Evolutionary conservation across 2,329 filamentous ascomycete species (phyloP).

Genomic region (Cryoendolithus antarcticus): DNA sequence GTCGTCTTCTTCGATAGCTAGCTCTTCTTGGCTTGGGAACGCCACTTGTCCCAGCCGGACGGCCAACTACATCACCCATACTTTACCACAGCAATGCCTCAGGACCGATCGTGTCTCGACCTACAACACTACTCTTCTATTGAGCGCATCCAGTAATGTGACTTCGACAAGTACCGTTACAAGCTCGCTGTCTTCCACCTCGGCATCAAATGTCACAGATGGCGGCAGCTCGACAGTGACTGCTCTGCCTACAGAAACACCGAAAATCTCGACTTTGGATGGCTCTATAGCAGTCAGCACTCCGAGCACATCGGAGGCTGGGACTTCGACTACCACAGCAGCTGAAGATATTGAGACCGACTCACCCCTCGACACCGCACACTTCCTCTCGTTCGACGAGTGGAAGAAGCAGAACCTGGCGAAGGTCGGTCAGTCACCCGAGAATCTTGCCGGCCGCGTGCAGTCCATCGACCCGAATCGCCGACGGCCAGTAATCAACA

Average conservation of each 20-base stretch:
- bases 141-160: not conserved
- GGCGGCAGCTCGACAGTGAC: not conserved
- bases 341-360: conserved; percentile 44
- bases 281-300: conserved; percentile 1
- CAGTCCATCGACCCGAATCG: conserved; percentile 30
- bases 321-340: not conserved
- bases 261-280: not conserved
- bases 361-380: conserved; percentile 57
- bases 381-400: conserved; percentile 94
- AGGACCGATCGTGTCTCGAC: conserved; percentile 42
- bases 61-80: conserved; percentile 73
- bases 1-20: not conserved
- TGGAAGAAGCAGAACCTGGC: conserved; percentile 93
- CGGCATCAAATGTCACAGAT: not conserved
- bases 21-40: not conserved
- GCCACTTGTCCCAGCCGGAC: conserved; percentile 43
- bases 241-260: not conserved
- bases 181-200: no score
- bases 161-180: not conserved
- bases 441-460: conserved; percentile 45
- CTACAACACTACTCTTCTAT: no score
- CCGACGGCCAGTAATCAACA: conserved; percentile 43
- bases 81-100: conserved; percentile 63
- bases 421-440: conserved; percentile 67
- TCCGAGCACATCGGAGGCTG: conserved; percentile 5